Percentiles rank a stretch among this genome's conserved stretches.
Evolutionary conservation across 805 yeast genomes (phyloP).

Genomic region (Wickerhamiella cacticola): DNA sequence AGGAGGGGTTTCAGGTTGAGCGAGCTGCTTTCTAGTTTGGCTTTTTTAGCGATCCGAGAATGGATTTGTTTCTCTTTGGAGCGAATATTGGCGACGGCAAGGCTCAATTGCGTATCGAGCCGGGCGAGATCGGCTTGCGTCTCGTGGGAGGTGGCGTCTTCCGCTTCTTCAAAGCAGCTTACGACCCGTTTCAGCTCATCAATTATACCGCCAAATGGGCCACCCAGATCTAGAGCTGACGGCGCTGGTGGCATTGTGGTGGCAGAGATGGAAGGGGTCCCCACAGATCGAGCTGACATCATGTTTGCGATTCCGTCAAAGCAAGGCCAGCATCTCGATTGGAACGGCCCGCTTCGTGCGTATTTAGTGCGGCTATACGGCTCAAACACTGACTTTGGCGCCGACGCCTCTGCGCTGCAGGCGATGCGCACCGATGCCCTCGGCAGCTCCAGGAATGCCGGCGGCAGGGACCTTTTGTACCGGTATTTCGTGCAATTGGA

Average conservation of each 20-base stretch:
- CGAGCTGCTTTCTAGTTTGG: slow-evolving; percentile 13
- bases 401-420: slow-evolving; percentile 44
- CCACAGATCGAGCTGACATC: not conserved
- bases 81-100: not conserved
- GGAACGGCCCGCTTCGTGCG: slow-evolving; percentile 48
- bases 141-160: not conserved
- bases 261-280: not conserved
- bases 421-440: slow-evolving; percentile 48
- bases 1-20: not conserved
- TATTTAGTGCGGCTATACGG: slow-evolving; percentile 58
- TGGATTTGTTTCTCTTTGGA: slow-evolving; percentile 25
- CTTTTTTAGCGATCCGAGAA: slow-evolving; percentile 23
- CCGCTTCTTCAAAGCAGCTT: not conserved
- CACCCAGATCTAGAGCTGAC: not conserved
- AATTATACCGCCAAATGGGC: not conserved
- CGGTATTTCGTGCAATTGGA: slow-evolving; percentile 75
- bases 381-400: slow-evolving; percentile 40
- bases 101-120: not conserved
- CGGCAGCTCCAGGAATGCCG: slow-evolving; percentile 35
- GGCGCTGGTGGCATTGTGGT: too few relatives aligned
- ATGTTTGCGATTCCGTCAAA: slow-evolving; percentile 32
- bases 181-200: not conserved
- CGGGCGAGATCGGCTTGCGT: too few relatives aligned
- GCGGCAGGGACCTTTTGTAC: slow-evolving; percentile 45
- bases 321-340: slow-evolving; percentile 47